These are phyloP conservation scores for Plasmopara halstedii DNA, from an alignment of 352 stramenopile species.

Conservation along the genomic window DNA sequence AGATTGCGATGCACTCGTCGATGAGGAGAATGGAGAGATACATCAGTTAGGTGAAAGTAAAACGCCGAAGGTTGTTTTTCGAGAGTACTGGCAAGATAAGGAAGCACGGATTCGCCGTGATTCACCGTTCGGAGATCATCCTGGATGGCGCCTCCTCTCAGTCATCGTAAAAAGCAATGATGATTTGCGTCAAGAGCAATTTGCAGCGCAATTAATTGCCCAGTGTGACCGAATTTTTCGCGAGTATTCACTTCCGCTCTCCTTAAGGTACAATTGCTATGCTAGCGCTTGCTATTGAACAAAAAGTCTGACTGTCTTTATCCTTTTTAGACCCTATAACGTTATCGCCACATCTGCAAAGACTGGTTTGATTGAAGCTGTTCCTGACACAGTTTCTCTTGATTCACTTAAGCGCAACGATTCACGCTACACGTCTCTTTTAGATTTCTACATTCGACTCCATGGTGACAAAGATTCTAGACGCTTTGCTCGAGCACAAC, in stretches of 20 bases:
- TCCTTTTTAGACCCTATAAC: constrained; percentile 84
- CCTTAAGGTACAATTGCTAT: constrained; percentile 49
- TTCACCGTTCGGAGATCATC: constrained; percentile 44
- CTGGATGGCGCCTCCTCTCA: constrained; percentile 61
- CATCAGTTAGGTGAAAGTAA: constrained; percentile 25
- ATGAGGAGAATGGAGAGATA: constrained; percentile 8
- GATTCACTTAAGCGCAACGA: constrained; percentile 94
- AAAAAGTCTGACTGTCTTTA: constrained; percentile 1
- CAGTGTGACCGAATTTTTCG: constrained; percentile 94
- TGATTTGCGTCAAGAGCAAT: constrained; percentile 96
- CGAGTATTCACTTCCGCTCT: constrained; percentile 89
- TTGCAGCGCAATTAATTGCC: constrained; percentile 95
- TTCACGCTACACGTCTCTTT: constrained; percentile 74
- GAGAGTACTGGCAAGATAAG: constrained; percentile 76
- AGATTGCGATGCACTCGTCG: constrained; percentile 8
- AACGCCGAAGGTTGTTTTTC: constrained; percentile 72
- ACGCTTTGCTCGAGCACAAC: constrained; percentile 68
- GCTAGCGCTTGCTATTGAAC: constrained; percentile 13
- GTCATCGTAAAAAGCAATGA: constrained; percentile 99
- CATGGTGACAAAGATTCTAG: constrained; percentile 82
- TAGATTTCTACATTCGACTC: constrained; percentile 90
- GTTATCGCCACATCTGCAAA: constrained; percentile 93
- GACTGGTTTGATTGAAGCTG: constrained; percentile 94
- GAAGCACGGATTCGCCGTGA: constrained; percentile 53
- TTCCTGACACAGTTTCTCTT: constrained; percentile 95